A percentile compares a stretch with the other conserved stretches of the same genome.
These are phyloP conservation scores for Fulvia fulva DNA, from an alignment of 2,329 filamentous ascomycete genomes.

Conservation along the genomic window DNA sequence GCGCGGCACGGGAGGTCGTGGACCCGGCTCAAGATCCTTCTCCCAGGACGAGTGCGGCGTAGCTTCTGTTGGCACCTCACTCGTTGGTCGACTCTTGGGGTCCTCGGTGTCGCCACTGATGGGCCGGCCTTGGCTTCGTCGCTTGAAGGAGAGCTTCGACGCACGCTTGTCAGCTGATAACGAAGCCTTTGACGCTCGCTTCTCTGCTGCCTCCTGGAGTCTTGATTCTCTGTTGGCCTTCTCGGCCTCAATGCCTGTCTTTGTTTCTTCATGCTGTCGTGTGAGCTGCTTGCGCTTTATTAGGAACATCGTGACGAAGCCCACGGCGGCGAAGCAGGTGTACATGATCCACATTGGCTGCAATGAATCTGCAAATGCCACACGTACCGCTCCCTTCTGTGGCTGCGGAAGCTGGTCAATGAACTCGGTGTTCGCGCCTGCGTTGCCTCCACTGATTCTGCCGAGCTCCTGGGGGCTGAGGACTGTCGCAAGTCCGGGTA, in stretches of 20 bases:
- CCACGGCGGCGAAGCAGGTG: slow-evolving; percentile 38
- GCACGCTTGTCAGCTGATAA: background rate
- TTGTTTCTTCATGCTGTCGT: slow-evolving; percentile 46
- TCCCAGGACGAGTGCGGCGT: background rate
- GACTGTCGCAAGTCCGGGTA: slow-evolving; percentile 44
- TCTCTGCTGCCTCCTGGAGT: slow-evolving; percentile 30
- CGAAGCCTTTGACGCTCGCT: slow-evolving; percentile 13
- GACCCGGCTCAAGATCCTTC: background rate
- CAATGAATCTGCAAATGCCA: slow-evolving; percentile 43
- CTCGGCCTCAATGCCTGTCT: slow-evolving; percentile 45
- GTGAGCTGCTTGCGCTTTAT: slow-evolving; percentile 42
- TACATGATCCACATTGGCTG: slow-evolving; percentile 51
- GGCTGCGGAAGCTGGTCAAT: slow-evolving; percentile 51
- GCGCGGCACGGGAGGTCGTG: background rate
- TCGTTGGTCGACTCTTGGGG: background rate
- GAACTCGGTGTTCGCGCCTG: slow-evolving; percentile 57
- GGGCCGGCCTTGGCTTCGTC: background rate
- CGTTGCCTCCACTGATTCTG: slow-evolving; percentile 55
- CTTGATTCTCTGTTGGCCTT: slow-evolving; percentile 38
- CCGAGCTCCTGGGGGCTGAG: slow-evolving; percentile 51
- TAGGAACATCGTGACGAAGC: slow-evolving; percentile 38
- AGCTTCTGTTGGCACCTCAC: background rate
- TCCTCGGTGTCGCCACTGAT: background rate
- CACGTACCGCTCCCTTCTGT: slow-evolving; percentile 41
- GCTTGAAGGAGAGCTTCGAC: background rate